Conservation (phyloP, 2,329 filamentous ascomycete species). For the Sclerotinia glacialis region DNA sequence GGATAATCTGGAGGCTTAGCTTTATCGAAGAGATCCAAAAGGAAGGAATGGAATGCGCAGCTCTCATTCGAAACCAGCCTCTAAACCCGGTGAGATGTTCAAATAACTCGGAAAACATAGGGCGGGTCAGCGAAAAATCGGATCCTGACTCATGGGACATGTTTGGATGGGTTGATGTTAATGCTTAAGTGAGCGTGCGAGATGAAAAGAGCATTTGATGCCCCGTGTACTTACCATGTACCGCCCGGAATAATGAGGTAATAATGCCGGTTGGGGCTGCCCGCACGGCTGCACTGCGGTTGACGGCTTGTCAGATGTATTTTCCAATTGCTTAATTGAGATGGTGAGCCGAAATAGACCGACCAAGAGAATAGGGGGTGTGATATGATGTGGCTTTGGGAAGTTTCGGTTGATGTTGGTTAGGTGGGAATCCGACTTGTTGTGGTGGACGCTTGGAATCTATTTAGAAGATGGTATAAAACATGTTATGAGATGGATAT, state of each 20-base stretch:
- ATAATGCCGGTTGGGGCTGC: constrained; percentile 13
- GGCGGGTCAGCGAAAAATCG: background rate
- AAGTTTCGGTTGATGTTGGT: background rate
- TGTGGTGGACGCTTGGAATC: background rate
- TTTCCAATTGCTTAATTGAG: background rate
- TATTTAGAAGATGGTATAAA: background rate
- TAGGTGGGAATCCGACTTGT: constrained; percentile 2
- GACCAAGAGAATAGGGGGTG: constrained; percentile 14
- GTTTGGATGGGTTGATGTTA: background rate
- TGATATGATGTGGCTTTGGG: constrained; percentile 7
- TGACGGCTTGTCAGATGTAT: constrained; percentile 17
- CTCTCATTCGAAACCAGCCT: background rate
- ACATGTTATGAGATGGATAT: too few species aligned
- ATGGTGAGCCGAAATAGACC: constrained; percentile 12
- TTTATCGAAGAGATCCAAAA: background rate
- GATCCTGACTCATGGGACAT: background rate
- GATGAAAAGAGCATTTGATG: constrained; percentile 12
- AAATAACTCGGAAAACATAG: background rate
- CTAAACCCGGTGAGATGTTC: background rate
- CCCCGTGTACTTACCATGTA: constrained; percentile 3
- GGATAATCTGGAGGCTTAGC: background rate
- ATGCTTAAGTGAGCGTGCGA: background rate
- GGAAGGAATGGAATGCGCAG: background rate
- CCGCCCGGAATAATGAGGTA: constrained; percentile 8
- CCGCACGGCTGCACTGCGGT: constrained; percentile 15